A percentile compares a stretch with the other conserved stretches of the same genome.
phyloP scores from a whole-genome alignment of 2,329 filamentous ascomycete genomes.

The Fusarium sp. region DNA sequence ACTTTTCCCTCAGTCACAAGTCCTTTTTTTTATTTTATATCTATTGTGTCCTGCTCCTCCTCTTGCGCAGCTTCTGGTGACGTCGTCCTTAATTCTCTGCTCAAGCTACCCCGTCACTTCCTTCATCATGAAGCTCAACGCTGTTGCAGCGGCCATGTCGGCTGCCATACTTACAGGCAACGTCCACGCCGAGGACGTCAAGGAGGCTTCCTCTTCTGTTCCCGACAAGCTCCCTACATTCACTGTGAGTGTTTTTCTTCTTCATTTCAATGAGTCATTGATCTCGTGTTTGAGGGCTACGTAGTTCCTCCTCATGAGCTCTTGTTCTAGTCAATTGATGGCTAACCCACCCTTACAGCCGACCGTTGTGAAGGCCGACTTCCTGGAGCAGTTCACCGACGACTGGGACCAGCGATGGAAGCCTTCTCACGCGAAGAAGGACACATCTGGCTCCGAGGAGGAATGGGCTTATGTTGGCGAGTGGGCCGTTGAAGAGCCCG shows the following conservation, averaged over 20 bases:
- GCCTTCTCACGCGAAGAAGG: slow-evolving; percentile 96
- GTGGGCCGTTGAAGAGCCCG: slow-evolving; percentile 96
- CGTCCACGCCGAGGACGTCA: slow-evolving; percentile 71
- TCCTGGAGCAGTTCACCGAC: slow-evolving; percentile 98
- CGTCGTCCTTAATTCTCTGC: slow-evolving; percentile 16
- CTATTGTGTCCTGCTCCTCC: slow-evolving; percentile 1
- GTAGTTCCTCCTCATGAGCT: background rate
- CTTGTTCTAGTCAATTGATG: slow-evolving; percentile 23
- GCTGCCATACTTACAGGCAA: slow-evolving; percentile 76
- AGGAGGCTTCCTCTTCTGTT: slow-evolving; percentile 57
- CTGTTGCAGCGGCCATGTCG: slow-evolving; percentile 78
- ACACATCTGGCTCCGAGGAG: slow-evolving; percentile 75
- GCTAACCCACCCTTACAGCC: slow-evolving; percentile 67
- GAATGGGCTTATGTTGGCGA: slow-evolving; percentile 98
- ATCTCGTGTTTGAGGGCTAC: background rate
- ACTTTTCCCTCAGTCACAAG: background rate
- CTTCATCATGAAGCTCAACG: slow-evolving; percentile 81
- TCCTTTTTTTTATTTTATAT: slow-evolving; percentile 15
- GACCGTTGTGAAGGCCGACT: slow-evolving; percentile 86
- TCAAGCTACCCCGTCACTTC: slow-evolving; percentile 57
- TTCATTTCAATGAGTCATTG: background rate
- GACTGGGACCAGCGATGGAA: slow-evolving; percentile 96
- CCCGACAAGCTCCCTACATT: slow-evolving; percentile 77
- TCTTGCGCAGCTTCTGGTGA: slow-evolving; percentile 37
- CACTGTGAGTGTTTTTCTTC: slow-evolving; percentile 71